A percentile compares a stretch with the other conserved stretches of the same genome.
Conservation (phyloP, 768 basidiomycete species). For the Cantharellus cinnabarinus region DNA sequence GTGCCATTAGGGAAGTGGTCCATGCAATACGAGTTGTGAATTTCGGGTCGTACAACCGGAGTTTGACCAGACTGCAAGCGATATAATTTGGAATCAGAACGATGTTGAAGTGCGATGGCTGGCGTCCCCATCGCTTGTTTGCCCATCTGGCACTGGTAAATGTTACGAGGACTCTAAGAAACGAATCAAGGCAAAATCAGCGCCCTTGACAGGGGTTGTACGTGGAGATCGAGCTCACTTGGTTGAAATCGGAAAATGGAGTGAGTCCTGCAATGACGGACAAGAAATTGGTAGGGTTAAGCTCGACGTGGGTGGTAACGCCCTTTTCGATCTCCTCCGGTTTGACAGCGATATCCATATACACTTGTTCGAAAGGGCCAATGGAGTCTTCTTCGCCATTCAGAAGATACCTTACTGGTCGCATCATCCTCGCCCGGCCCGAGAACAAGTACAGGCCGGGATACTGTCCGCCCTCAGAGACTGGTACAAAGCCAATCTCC, state of each 20-base stretch:
- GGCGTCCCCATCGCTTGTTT: constrained; percentile 99
- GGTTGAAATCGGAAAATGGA: constrained; percentile 98
- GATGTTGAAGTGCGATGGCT: constrained; percentile 69
- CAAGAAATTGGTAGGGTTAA: constrained; percentile 83
- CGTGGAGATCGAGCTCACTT: constrained; percentile 31
- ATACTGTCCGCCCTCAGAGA: constrained; percentile 85
- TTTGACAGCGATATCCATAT: constrained; percentile 92
- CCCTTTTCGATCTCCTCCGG: constrained; percentile 59
- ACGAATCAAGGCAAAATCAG: constrained; percentile 4
- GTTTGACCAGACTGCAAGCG: constrained; percentile 88
- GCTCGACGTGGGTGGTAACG: constrained; percentile 80
- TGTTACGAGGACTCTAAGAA: constrained; percentile 63
- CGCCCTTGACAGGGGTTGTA: background rate
- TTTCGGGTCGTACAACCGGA: constrained; percentile 75
- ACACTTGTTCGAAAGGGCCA: constrained; percentile 96
- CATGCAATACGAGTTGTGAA: constrained; percentile 93
- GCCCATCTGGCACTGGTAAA: constrained; percentile 98
- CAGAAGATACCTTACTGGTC: constrained; percentile 77
- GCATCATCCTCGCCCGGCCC: constrained; percentile 82
- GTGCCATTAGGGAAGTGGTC: constrained; percentile 97
- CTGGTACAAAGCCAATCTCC: constrained; percentile 82
- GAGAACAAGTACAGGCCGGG: constrained; percentile 90
- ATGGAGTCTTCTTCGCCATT: constrained; percentile 80
- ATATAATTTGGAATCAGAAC: constrained; percentile 98
- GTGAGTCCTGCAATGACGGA: constrained; percentile 95